Conservation (phyloP, 202 grass and related monocot genomes). For the Setaria viridis region DNA sequence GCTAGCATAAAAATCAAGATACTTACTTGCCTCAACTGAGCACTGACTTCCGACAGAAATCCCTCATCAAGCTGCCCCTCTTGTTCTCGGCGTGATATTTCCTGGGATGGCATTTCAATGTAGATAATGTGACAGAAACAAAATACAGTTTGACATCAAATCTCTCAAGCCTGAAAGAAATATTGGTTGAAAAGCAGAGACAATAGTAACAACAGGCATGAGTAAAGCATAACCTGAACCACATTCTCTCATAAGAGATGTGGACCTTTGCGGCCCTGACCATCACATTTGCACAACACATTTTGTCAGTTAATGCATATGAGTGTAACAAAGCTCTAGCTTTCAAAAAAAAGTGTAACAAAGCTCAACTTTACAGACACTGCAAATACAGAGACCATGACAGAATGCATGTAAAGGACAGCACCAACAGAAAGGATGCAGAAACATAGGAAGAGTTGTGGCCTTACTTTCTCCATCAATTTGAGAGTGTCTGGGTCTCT, state of each 20-base stretch:
- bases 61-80: slow-evolving; percentile 87
- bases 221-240: slow-evolving; percentile 9
- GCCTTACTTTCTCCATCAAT: slow-evolving; percentile 80
- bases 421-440: not conserved
- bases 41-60: slow-evolving; percentile 95
- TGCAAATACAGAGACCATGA: not conserved
- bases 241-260: too few relatives aligned
- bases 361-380: too few relatives aligned
- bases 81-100: slow-evolving; percentile 74
- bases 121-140: too few relatives aligned
- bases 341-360: not conserved
- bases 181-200: too few relatives aligned
- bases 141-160: too few relatives aligned
- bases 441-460: not conserved
- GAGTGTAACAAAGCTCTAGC: too few relatives aligned
- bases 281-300: not conserved
- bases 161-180: too few relatives aligned
- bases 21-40: slow-evolving; percentile 34
- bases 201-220: not conserved
- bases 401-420: slow-evolving; percentile 1
- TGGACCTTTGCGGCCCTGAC: not conserved
- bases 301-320: slow-evolving; percentile 16
- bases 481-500: slow-evolving; percentile 64
- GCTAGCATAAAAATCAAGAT: not conserved
- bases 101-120: slow-evolving; percentile 42